Evolutionary conservation across 495 filamentous ascomycete genomes (phyloP), one percentile per base, ranked within the genome.

Genomic region (Filosporella fistucella): DNA sequence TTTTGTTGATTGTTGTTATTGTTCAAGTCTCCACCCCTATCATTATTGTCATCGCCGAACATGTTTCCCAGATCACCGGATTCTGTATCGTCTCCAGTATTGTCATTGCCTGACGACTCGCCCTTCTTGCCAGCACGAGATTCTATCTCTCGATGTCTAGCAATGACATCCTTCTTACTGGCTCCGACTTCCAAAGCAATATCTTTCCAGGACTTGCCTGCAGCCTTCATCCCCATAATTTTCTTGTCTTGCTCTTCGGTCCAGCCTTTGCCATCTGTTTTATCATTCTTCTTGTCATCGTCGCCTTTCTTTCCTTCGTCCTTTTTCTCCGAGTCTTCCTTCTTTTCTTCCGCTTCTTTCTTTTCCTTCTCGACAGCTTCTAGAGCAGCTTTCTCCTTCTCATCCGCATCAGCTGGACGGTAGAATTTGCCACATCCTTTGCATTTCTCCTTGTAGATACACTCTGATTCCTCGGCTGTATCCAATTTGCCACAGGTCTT

Each of bases 201-300:
- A 18, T 53, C 56, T 46, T 56, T 56, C 50, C 49, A 59, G 17
- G 26, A 36, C 29, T 57, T 42, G 21, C 52, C 53, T 1, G 34
- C 47, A 16, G 34, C 35, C 42, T 63, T 65, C 58, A 65, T 58
- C 11, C 38, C 20, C 25, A 36, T 54, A 44, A 64, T 51, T 8
- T 54, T 56, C 1, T 41, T 22, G 24, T 63, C 60, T 38, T 60
- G 51, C 18, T 28, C 35, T 23, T 14, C 18, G 6, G 49, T 60
- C 57, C 53, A 56, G 8, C 9, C 38, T 21, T 20, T 22, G n/a
- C n/a, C n/a, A n/a, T n/a, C n/a, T n/a, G n/a, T n/a, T n/a, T n/a
- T 22, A 21, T 7, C 14, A 10, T 20, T 21, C 23, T 20, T n/a
- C 13, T 41, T 48, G 13, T 25, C 40, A 6, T 37, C 30, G 18